Base-by-base conservation (phyloP, 768 basidiomycete species). In the Rhizopogon rudus region DNA sequence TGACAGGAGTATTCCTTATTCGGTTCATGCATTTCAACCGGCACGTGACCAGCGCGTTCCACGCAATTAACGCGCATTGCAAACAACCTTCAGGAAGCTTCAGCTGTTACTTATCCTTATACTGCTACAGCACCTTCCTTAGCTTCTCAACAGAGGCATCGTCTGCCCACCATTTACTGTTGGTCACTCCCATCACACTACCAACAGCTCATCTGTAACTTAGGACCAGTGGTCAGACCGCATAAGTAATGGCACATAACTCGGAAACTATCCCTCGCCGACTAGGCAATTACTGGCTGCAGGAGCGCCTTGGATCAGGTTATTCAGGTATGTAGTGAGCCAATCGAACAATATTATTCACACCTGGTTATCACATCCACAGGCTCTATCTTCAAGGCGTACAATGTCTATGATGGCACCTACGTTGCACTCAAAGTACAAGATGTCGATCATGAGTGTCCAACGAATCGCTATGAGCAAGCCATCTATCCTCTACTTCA, bases 381-480 rank as follows among this genome's bases (percentile, higher is more conserved):
- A 90, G 88, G 89, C 40, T 82, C 84, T 16, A 91, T 90, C 55
- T 91, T 77, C 63, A 75, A 78, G 20, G 88, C 89, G 1, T 66
- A 62, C 13, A 70, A 91, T 60, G 58, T 89, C 1, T 74, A 82
- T 62, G 84, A 73, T 3, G 73, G 75, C 17, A 76, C 84, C 42
- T 66, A 76, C n/a, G 86, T 87, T 41, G 88, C 88, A 2, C 75
- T 91, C 52, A 91, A 91, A 65, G 72, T 91, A 9, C 88, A 91
- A 67, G 75, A 77, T 54, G 71, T 81, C 20, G 74, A 89, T 59
- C 83, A 88, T 55, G 81, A 86, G 64, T 90, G 87, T 62, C 89
- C 87, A 0, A 89, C 88, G 3, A 91, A 91, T 63, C 74, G 70
- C 31, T 88, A 85, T 52, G 88, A 91, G 64, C 81, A 86, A 16